phyloP scores from a whole-genome alignment of 257 asterid genomes.

The Schizonepeta tenuifolia region DNA sequence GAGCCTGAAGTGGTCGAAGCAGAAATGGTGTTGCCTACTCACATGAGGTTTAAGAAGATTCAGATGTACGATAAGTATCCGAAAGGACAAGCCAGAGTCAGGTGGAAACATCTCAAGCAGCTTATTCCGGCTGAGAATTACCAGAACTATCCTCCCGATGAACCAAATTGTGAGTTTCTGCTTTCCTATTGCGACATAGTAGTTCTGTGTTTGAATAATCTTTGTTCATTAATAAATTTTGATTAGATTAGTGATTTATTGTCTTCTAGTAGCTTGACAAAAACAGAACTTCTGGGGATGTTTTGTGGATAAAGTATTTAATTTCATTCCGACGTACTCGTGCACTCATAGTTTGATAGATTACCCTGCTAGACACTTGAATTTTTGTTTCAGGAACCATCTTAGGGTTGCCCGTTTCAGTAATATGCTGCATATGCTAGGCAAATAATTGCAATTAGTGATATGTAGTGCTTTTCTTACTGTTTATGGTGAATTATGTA shows the following conservation, averaged over 20 bases:
- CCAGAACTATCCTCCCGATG: constrained; percentile 63
- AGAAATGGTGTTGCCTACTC: constrained; percentile 77
- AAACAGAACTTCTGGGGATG: neutral
- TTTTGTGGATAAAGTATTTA: neutral
- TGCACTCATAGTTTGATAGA: neutral
- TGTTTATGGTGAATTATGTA: constrained; percentile 2
- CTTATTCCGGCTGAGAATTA: constrained; percentile 85
- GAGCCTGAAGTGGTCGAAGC: constrained; percentile 87
- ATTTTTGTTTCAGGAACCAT: neutral
- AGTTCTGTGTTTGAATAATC: constrained; percentile 9
- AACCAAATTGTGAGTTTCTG: constrained; percentile 72
- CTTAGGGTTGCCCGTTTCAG: neutral
- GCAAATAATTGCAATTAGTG: neutral
- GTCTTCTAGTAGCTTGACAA: neutral
- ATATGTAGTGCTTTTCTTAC: neutral
- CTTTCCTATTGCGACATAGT: neutral
- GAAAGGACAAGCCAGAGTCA: constrained; percentile 81
- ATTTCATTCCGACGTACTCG: neutral
- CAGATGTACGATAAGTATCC: constrained; percentile 93
- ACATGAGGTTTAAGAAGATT: constrained; percentile 81
- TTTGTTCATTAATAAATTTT: neutral
- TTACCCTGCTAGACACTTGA: neutral
- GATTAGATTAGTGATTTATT: neutral
- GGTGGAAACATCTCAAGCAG: constrained; percentile 99
- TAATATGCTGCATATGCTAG: neutral